Evolutionary conservation across 306 rosid genomes (phyloP), one percentile per base, ranked within the genome.

Genomic region (Cicer cuneatum): DNA sequence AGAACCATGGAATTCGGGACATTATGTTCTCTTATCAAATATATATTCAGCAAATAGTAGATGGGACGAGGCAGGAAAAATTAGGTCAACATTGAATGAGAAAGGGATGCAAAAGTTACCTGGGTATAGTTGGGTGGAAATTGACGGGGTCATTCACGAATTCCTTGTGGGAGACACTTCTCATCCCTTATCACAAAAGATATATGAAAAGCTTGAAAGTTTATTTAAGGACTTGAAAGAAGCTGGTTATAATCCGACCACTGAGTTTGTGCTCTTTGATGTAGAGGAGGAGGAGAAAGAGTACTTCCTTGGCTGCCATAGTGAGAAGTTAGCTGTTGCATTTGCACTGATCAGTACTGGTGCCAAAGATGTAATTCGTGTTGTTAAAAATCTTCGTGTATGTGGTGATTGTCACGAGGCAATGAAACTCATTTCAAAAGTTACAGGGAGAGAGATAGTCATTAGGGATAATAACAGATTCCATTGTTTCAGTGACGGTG

Each of bases 1-100:
- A 41, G 95, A 91, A 84, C 95, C 97, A 48, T 83, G 90, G 90
- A 91, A 88, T 80, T 91, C 95, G 0, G 91, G 84, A n/a, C 78
- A 91, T 76, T 87, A 89, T 56, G 89, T 89, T 78, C 89, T 86
- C 37, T 85, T 87, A 19, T 83, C 97, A 48, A 91, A 91, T 81
- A 82, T 91, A 80, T 91, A 89, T 87, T 87, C 95, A 10, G 86
- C 87, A 60, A 83, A 68, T 78, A 77, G 37, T 46, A 83, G 82
- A 63, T 91, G 92, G 95, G 81, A 80, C 1, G 92, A 89, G 47
- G 91, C 95, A 13, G 95, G 83, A 74, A 82, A 78, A 75, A 76
- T 85, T 24, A 84, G 92, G 66, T 83, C 87, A 43, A 56, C 60
- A 38, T 80, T 89, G 87, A 86, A 79, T 52, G 71, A 86, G 75